These are phyloP conservation scores for Rhazya stricta DNA, from an alignment of 257 asterid species.

Conservation along the genomic window DNA sequence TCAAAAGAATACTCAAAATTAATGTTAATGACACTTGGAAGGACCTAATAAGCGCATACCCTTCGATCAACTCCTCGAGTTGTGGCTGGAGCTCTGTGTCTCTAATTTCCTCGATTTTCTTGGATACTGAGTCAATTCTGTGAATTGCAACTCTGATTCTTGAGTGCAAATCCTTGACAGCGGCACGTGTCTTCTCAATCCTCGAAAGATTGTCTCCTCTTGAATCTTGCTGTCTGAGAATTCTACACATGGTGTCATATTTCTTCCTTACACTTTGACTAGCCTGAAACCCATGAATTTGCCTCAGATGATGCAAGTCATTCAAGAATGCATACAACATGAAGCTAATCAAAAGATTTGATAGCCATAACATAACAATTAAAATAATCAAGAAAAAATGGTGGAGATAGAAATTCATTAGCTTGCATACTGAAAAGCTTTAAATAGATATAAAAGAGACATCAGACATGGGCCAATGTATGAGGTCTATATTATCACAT, in stretches of 20 bases:
- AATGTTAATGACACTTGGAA: neutral
- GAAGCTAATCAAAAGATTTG: neutral
- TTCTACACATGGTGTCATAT: conserved; percentile 73
- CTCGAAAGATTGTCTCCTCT: conserved; percentile 37
- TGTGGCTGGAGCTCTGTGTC: conserved; percentile 92
- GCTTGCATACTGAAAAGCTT: too few species aligned
- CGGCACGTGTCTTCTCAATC: conserved; percentile 82
- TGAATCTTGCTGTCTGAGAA: conserved; percentile 79
- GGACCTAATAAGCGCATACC: conserved; percentile 38
- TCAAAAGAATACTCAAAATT: neutral
- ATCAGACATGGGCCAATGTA: too few species aligned
- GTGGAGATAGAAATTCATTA: neutral
- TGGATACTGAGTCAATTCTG: conserved; percentile 72
- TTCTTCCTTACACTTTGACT: conserved; percentile 55
- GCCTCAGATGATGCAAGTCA: neutral
- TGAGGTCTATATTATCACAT: too few species aligned
- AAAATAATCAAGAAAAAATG: neutral
- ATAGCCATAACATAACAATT: neutral
- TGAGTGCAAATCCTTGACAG: conserved; percentile 85
- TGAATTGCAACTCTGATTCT: conserved; percentile 87
- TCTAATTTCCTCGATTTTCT: conserved; percentile 82
- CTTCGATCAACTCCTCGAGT: conserved; percentile 90
- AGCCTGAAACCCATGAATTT: conserved; percentile 46
- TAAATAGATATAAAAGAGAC: too few species aligned
- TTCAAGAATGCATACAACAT: neutral